A percentile compares a stretch with the other conserved stretches of the same genome.
Evolutionary conservation across 495 filamentous ascomycete species (phyloP).

Genomic region (Aspergillus hancockii): DNA sequence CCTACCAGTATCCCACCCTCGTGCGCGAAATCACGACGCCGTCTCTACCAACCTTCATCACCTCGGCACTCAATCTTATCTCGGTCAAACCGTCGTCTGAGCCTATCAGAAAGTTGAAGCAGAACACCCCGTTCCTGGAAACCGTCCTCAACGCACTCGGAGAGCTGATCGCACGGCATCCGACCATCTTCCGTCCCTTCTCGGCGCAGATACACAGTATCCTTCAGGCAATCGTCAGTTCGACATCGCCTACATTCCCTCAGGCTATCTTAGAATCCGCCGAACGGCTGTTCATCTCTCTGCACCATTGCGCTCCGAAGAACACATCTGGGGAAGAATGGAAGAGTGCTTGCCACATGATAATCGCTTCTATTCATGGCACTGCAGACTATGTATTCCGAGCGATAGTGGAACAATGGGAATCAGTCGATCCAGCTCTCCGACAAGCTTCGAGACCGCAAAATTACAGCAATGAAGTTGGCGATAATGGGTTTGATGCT

Average conservation of each 20-base stretch:
- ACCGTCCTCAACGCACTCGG: constrained; percentile 64
- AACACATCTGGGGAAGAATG: constrained; percentile 72
- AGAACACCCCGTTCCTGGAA: constrained; percentile 53
- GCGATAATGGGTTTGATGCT: constrained; percentile 36
- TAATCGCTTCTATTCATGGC: constrained; percentile 61
- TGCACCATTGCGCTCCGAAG: constrained; percentile 77
- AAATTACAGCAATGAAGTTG: constrained; percentile 40
- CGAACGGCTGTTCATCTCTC: constrained; percentile 61
- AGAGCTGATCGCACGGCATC: constrained; percentile 71
- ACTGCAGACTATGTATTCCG: constrained; percentile 75
- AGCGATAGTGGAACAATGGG: constrained; percentile 75
- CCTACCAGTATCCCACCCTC: constrained; percentile 76
- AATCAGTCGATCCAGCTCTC: constrained; percentile 49
- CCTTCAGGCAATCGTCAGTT: constrained; percentile 49
- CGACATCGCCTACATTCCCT: constrained; percentile 38
- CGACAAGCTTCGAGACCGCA: constrained; percentile 25
- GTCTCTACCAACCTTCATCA: constrained; percentile 70
- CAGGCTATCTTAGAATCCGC: constrained; percentile 51
- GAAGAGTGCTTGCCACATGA: constrained; percentile 59
- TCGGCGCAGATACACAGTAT: constrained; percentile 63
- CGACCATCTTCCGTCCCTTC: constrained; percentile 78
- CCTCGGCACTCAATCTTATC: constrained; percentile 68
- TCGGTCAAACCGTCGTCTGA: constrained; percentile 45
- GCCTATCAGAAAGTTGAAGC: constrained; percentile 43
- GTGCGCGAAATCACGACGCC: constrained; percentile 88